These are phyloP conservation scores for Linum lewisii DNA, from an alignment of 345 rosid species.

Conservation along the genomic window DNA sequence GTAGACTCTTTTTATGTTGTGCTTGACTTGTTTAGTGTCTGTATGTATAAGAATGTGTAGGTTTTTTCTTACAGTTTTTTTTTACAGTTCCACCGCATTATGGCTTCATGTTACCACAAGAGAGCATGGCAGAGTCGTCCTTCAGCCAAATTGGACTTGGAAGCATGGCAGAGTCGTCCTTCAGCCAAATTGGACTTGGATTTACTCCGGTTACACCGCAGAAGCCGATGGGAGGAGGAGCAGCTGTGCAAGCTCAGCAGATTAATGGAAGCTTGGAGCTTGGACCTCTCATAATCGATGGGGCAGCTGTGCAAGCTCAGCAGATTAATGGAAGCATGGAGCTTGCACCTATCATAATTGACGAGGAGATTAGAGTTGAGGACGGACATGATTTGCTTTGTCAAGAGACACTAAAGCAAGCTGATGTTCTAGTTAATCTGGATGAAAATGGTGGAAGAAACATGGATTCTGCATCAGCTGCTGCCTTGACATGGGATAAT, in stretches of 20 bases:
- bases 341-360: not conserved
- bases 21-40: too few relatives aligned
- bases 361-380: not conserved
- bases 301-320: not conserved
- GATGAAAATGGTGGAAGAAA: constrained; percentile 6
- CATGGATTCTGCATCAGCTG: constrained; percentile 21
- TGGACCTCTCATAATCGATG: not conserved
- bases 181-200: constrained; percentile 2
- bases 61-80: too few relatives aligned
- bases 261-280: too few relatives aligned
- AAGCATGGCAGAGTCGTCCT: constrained; percentile 17
- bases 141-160: not conserved
- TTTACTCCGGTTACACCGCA: constrained; percentile 54
- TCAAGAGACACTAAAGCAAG: constrained; percentile 16
- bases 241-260: not conserved
- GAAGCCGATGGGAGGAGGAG: constrained; percentile 23
- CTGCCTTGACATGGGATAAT: constrained; percentile 18
- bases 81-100: constrained; percentile 4
- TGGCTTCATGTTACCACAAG: constrained; percentile 27
- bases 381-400: not conserved
- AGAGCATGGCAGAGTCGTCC: constrained; percentile 16
- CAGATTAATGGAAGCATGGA: too few relatives aligned
- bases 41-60: too few relatives aligned
- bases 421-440: constrained; percentile 11
- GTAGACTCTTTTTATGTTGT: too few relatives aligned